Conservation (phyloP, 1,139 yeast genomes). For the Taphrina wiesneri region DNA sequence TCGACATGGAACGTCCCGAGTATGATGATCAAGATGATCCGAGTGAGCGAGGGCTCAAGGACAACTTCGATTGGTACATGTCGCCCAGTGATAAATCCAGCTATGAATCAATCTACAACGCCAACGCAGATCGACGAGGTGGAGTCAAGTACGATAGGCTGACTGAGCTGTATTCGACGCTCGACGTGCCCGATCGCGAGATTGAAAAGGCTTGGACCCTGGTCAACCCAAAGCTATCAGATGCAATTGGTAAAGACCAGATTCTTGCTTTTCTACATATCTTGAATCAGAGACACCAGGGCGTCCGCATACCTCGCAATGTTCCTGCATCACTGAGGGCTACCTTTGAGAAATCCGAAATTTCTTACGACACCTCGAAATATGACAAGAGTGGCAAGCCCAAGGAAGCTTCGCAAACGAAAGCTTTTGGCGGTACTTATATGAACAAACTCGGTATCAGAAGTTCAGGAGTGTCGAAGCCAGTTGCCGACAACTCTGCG, state of each 20-base stretch:
- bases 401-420: conserved; percentile 7
- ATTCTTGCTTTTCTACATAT: conserved; percentile 85
- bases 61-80: conserved; percentile 93
- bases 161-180: conserved; percentile 65
- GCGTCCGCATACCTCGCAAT: conserved; percentile 84
- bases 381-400: conserved; percentile 24
- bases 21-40: conserved; percentile 51
- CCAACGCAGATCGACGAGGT: conserved; percentile 79
- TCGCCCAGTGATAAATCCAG: conserved; percentile 79
- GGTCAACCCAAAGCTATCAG: conserved; percentile 83
- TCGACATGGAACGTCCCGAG: conserved; percentile 36
- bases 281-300: conserved; percentile 83
- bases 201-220: conserved; percentile 88
- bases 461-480: conserved; percentile 42
- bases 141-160: conserved; percentile 56
- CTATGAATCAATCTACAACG: conserved; percentile 75
- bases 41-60: conserved; percentile 57
- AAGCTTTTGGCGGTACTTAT: conserved; percentile 52
- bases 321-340: conserved; percentile 93
- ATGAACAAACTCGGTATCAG: conserved; percentile 52
- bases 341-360: conserved; percentile 81
- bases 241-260: conserved; percentile 91
- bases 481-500: conserved; percentile 72
- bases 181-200: conserved; percentile 78
- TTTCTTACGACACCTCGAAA: conserved; percentile 54